Evolutionary conservation across 331 rosid genomes (phyloP), one percentile per base, ranked within the genome.

Genomic region (Rosa hybrid): DNA sequence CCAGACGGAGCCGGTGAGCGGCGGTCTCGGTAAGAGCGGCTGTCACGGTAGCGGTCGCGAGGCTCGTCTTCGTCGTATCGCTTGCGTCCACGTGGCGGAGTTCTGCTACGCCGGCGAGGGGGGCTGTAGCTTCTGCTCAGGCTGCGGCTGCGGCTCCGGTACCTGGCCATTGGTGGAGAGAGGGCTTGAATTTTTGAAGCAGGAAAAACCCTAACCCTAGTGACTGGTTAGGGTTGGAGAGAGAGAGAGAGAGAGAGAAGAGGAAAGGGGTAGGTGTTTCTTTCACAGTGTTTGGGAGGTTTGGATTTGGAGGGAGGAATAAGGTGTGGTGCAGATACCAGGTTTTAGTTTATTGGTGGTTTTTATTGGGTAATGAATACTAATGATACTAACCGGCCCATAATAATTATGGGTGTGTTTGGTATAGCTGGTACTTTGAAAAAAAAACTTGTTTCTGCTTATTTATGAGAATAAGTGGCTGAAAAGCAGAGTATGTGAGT

Each of bases 111-210:
- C 14, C 97, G 91, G 16, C 94, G 94, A 80, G 97, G 98, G 85
- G 98, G 99, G 87, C 97, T 96, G 81, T 81, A 85, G 81, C 98
- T 96, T 81, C 97, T 78, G 89, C 99, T 96, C 42, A 90, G 92
- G 90, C 99, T 95, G 72, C 96, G 87, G 90, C 99, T 96, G 54
- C 94, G 94, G 91, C 99, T 95, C 76, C 96, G 87, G 76, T 93
- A 83, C 79, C 94, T 90, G 25, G 83, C 88, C 99, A 95, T 95
- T 41, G 42, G 45, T 34, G 53, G 60, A 39, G 45, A 1, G 13
- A 34, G 51, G 81, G 65, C 41, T 23, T 25, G 39, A 74, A 78
- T 56, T 72, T 56, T 72, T 78, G 70, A 38, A 17, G 51, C 41
- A 34, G 7, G 3, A 5, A 46, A 44, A 45, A 78, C 79, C 42